These are phyloP conservation scores for Saccharomycopsis sp. DNA, from an alignment of 805 yeast genomes.

Conservation along the genomic window DNA sequence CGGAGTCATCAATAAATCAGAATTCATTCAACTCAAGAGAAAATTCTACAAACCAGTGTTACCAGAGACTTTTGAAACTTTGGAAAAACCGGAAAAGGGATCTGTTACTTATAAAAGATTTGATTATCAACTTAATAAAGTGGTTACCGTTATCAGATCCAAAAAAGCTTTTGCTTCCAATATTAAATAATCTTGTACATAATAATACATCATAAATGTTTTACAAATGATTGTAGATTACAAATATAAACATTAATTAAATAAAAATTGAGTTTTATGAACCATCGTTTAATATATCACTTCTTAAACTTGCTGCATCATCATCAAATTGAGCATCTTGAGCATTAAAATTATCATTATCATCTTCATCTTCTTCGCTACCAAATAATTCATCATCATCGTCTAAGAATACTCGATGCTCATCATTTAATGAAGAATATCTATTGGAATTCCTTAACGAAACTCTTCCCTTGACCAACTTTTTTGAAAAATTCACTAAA, in stretches of 20 bases:
- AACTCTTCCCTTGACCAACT: constrained; percentile 1
- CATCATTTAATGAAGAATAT: constrained; percentile 6
- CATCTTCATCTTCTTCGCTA: constrained; percentile 12
- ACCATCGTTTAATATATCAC: constrained; percentile 3
- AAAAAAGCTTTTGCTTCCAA: constrained; percentile 34
- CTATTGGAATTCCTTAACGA: constrained; percentile 1
- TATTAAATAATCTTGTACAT: constrained; percentile 1
- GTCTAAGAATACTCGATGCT: constrained; percentile 14
- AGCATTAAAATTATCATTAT: constrained; percentile 9
- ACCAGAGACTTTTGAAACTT: constrained; percentile 38
- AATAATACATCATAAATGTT: no score
- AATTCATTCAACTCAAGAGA: constrained; percentile 32
- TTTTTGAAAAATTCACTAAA: neutral
- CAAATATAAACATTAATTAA: no score
- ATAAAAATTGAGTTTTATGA: no score
- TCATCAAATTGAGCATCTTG: constrained; percentile 13
- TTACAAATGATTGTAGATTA: no score
- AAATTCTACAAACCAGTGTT: constrained; percentile 44
- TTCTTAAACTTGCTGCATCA: constrained; percentile 15
- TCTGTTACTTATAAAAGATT: constrained; percentile 43
- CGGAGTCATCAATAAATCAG: constrained; percentile 25
- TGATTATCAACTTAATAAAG: constrained; percentile 43
- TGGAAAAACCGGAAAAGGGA: constrained; percentile 26
- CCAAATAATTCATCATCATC: constrained; percentile 18
- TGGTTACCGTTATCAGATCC: constrained; percentile 45